Conservation (phyloP, 164 flowering plant genomes). For the Magnolia kwangsiensis region DNA sequence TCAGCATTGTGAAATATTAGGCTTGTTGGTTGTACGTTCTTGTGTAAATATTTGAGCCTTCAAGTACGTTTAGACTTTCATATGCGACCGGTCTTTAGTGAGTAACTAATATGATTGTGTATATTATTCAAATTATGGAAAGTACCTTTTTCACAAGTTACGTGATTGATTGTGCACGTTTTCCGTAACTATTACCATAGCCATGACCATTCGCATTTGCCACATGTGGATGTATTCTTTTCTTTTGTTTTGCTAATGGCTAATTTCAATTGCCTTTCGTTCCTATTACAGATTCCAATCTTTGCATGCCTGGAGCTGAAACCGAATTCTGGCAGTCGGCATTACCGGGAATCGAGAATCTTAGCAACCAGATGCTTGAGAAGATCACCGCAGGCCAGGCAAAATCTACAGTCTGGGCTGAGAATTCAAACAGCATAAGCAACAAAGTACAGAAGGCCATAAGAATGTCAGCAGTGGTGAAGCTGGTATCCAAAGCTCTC, state of each 20-base stretch:
- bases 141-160: too few species aligned
- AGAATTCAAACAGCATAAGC: neutral
- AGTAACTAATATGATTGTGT: too few species aligned
- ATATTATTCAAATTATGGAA: too few species aligned
- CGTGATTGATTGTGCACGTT: too few species aligned
- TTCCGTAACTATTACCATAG: too few species aligned
- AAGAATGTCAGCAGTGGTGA: conserved; percentile 17
- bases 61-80: too few species aligned
- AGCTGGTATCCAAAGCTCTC: conserved; percentile 13
- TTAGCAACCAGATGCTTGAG: conserved; percentile 1
- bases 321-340: conserved; percentile 10
- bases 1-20: too few species aligned
- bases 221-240: too few species aligned
- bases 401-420: neutral
- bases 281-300: neutral
- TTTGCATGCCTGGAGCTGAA: neutral
- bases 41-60: too few species aligned
- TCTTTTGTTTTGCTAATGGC: neutral
- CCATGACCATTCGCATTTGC: too few species aligned
- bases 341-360: conserved; percentile 2
- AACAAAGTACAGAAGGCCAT: conserved; percentile 1
- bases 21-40: too few species aligned
- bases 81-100: too few species aligned
- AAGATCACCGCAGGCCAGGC: neutral
- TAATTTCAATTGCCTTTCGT: neutral